Evolutionary conservation across 2,329 filamentous ascomycete species (phyloP).

Genomic region (Penicillium psychrosexuale): DNA sequence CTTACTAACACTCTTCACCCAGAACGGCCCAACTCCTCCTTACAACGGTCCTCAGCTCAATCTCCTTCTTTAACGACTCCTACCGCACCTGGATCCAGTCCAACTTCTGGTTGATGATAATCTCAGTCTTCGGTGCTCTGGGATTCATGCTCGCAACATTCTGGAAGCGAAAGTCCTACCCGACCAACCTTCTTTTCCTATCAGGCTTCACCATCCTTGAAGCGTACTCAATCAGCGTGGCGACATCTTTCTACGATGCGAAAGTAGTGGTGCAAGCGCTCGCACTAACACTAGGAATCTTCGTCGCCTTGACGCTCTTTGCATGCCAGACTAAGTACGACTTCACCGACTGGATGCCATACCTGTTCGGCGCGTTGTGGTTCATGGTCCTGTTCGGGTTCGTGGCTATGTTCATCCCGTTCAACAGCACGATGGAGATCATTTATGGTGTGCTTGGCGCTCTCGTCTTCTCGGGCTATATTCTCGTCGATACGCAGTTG

Average conservation of each 20-base stretch:
- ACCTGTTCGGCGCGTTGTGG: slow-evolving; percentile 89
- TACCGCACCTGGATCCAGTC: slow-evolving; percentile 87
- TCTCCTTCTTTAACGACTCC: slow-evolving; percentile 76
- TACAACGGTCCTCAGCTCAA: slow-evolving; percentile 73
- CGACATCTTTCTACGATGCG: slow-evolving; percentile 85
- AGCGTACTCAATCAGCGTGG: slow-evolving; percentile 88
- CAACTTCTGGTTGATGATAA: slow-evolving; percentile 79
- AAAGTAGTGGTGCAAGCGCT: slow-evolving; percentile 86
- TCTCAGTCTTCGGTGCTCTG: slow-evolving; percentile 79
- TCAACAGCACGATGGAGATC: slow-evolving; percentile 76
- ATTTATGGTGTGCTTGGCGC: slow-evolving; percentile 78
- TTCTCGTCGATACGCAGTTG: slow-evolving; percentile 93
- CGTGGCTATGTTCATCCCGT: slow-evolving; percentile 84
- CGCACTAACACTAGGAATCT: slow-evolving; percentile 71
- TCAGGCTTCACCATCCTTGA: slow-evolving; percentile 85
- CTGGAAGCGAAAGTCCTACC: slow-evolving; percentile 95
- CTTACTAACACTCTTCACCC: background rate
- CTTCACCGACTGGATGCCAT: slow-evolving; percentile 96
- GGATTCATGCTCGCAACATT: slow-evolving; percentile 82
- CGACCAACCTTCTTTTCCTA: slow-evolving; percentile 90
- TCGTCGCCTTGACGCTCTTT: slow-evolving; percentile 67
- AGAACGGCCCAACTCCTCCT: slow-evolving; percentile 85
- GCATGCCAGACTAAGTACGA: slow-evolving; percentile 98
- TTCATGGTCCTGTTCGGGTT: slow-evolving; percentile 88
- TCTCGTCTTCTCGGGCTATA: slow-evolving; percentile 89